Evolutionary conservation across 495 filamentous ascomycete species (phyloP), one percentile per base, ranked within the genome.

Genomic region (Podospora fimiseda): DNA sequence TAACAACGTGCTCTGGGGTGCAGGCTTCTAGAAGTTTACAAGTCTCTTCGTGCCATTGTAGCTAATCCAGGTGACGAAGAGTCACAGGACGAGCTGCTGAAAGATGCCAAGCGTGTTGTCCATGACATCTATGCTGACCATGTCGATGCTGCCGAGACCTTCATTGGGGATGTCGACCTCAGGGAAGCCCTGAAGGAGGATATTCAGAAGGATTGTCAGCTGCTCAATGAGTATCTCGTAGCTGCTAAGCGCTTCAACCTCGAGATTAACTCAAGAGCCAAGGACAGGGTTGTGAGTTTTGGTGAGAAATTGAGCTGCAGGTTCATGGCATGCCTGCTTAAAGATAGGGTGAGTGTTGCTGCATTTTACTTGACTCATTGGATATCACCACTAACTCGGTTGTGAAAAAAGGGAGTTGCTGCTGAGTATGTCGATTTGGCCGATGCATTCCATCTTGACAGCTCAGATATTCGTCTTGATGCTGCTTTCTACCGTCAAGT

Each of bases 281-380:
- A 92, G 64, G 92, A 99, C 64, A 85, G 88, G 53, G 87, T 99
- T 15, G 81, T 97, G 37, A 89, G 89, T 63, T 86, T 89, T 42
- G 93, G 93, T 16, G 93, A 99, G 74, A 96, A 96, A 68, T 72
- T 99, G 23, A 89, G 87, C 66, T 95, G 90, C 69, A 77, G 83
- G 20, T 89, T 93, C 60, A 86, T 99, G 83, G 80, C 90, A 9
- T 83, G 86, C 11, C 61, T 95, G 43, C 71, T 96, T 40, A 80
- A 85, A 65, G 89, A 95, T 51, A 67, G 59, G 64, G 68, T 69
- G 48, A 49, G 63, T 53, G 2, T 2, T 18, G 24, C 8, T 36
- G 22, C 1, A 0, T 14, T 5, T 5, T 9, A 18, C 13, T 22
- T 52, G 15, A 48, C 52, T 41, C 55, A 43, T 21, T 19, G n/a